Evolutionary conservation across 1,284 basidiomycete species (phyloP).

Genomic region (Ceratobasidium sp.): DNA sequence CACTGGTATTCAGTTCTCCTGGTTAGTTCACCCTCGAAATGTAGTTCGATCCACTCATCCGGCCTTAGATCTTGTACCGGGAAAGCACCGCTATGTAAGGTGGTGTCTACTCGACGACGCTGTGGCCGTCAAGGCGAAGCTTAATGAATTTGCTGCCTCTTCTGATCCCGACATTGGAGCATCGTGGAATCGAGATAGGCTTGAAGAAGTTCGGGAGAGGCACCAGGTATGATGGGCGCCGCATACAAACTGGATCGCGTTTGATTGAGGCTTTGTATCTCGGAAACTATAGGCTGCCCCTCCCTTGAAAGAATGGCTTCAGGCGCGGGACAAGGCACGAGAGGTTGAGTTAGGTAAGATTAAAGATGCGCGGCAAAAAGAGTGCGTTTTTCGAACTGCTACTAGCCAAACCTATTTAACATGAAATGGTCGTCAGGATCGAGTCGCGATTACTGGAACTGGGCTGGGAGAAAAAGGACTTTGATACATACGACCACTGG

Average conservation of each 20-base stretch:
- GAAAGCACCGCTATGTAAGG: background rate
- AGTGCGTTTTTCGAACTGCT: background rate
- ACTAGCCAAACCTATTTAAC: background rate
- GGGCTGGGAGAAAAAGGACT: conserved; percentile 13
- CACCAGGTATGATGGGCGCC: background rate
- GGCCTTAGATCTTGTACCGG: conserved; percentile 6
- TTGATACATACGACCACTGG: background rate
- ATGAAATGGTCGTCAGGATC: background rate
- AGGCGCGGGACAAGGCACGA: background rate
- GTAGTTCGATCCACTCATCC: background rate
- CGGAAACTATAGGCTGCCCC: background rate
- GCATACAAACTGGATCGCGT: too few species aligned
- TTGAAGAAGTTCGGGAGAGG: background rate
- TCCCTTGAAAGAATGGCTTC: background rate
- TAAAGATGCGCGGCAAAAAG: background rate
- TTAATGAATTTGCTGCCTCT: background rate
- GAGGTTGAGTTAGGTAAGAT: background rate
- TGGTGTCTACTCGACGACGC: conserved; percentile 23
- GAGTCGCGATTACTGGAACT: conserved; percentile 16
- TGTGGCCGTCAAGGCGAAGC: background rate
- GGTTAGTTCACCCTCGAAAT: background rate
- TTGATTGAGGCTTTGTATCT: too few species aligned
- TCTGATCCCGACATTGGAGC: background rate
- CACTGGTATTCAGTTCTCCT: conserved; percentile 14
- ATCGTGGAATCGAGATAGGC: background rate